Base-by-base conservation (phyloP, 2,329 filamentous ascomycete species). In the Cladosporium velox region DNA sequence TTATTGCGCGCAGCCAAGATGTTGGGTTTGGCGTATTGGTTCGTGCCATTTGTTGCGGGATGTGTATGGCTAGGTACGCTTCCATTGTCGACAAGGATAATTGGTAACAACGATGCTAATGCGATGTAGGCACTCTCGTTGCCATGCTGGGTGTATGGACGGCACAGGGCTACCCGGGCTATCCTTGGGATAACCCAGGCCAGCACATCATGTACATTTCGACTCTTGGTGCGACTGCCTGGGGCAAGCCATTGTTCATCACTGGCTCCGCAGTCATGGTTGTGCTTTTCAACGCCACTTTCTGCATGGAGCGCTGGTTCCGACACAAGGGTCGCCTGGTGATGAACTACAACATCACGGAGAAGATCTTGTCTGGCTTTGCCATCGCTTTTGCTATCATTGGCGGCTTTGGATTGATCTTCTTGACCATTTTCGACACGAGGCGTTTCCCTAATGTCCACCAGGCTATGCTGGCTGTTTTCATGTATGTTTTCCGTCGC, bases 391-490 rank as follows among this genome's bases (percentile, higher is more conserved):
- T 89, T 68, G 91, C 93, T 12, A 75, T 94, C 52, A 79, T 89
- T 28, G 95, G 95, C 61, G 93, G 91, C 0, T 83, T 84, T 0
- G 94, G 94, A 3, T 80, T 99, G 54, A 92, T 97, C 69, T 83
- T 93, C 6, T 84, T 99, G 49, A 89, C 89, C 69, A 88, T 97
- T 71, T 97, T 96, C 77, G 92, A 98, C 78, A 95, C 92, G 0
- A 78, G 84, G n/a, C 81, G 83, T 65, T 87, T 97, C 76, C 83
- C 84, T 1, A 78, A 71, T 1, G 76, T 91, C 66, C 95, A 99
- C 76, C 84, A 92, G 73, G 82, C 87, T 2, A 96, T 96, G 79
- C 80, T 99, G 41, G 79, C 86, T 0, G 79, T 97, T 61, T 99
- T 99, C 78, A 92, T 97, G 76, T 77, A 71, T 65, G 77, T 70